phyloP scores from a whole-genome alignment of 208 protist genomes.

The Acanthamoeba sp. region DNA sequence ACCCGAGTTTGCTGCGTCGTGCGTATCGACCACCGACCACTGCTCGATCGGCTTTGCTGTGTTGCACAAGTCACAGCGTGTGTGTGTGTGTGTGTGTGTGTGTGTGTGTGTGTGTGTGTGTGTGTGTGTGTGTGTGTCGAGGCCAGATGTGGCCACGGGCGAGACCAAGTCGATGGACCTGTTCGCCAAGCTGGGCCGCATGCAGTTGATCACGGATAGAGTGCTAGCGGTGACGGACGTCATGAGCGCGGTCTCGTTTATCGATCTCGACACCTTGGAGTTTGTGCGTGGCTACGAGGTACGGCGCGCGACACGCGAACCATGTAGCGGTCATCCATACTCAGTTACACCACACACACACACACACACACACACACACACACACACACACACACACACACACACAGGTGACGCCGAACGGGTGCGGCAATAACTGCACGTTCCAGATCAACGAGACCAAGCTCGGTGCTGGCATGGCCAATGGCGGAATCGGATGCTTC shows the following conservation, averaged over 20 bases:
- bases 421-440: constrained; percentile 34
- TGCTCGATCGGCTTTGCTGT: no score
- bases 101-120: not conserved
- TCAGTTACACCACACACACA: no score
- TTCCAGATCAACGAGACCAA: constrained; percentile 21
- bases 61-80: no score
- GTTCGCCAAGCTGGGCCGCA: not conserved
- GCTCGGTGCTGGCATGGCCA: constrained; percentile 23
- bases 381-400: no score
- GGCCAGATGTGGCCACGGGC: not conserved
- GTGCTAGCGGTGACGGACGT: constrained; percentile 10
- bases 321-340: not conserved
- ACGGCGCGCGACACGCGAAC: not conserved
- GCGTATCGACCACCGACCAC: no score
- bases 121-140: not conserved
- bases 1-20: not conserved
- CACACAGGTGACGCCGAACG: constrained; percentile 3
- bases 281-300: constrained; percentile 1
- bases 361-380: no score
- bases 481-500: not conserved
- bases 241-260: constrained; percentile 2
- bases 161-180: not conserved
- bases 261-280: not conserved
- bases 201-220: not conserved
- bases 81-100: not conserved